Evolutionary conservation across 768 basidiomycete species (phyloP).

Genomic region (Lyophyllum shimeji): DNA sequence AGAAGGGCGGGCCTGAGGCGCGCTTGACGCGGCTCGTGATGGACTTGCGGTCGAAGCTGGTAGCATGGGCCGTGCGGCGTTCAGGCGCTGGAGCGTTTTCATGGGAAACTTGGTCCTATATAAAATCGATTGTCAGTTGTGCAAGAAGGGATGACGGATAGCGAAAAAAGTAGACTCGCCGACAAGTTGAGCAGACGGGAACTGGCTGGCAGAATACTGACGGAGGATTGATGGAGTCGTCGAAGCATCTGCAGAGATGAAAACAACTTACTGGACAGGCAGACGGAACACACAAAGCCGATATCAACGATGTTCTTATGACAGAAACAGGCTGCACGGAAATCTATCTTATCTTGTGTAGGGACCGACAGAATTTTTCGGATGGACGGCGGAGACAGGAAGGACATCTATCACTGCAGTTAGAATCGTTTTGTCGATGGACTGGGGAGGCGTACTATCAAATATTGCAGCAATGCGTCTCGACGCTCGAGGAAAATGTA

Average conservation of each 20-base stretch:
- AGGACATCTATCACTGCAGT: slow-evolving; percentile 68
- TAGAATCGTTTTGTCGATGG: background rate
- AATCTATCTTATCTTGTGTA: slow-evolving; percentile 93
- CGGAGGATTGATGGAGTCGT: background rate
- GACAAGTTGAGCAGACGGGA: slow-evolving; percentile 92
- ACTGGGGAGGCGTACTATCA: slow-evolving; percentile 51
- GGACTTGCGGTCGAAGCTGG: slow-evolving; percentile 20
- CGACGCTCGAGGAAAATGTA: slow-evolving; percentile 84
- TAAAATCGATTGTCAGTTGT: background rate
- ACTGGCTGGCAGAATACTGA: slow-evolving; percentile 93
- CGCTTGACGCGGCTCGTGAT: slow-evolving; percentile 29
- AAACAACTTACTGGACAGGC: slow-evolving; percentile 79
- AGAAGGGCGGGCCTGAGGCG: slow-evolving; percentile 31
- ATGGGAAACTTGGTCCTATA: slow-evolving; percentile 91
- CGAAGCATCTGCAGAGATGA: background rate
- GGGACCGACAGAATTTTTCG: slow-evolving; percentile 81
- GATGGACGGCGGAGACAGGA: slow-evolving; percentile 54
- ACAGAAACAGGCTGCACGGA: slow-evolving; percentile 97
- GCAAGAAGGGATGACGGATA: background rate
- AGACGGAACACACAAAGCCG: slow-evolving; percentile 98
- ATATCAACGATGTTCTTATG: slow-evolving; percentile 96
- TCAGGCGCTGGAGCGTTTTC: slow-evolving; percentile 84
- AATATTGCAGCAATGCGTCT: slow-evolving; percentile 88
- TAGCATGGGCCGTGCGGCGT: slow-evolving; percentile 48
- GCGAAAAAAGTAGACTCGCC: slow-evolving; percentile 48